Evolutionary conservation across 225 moss, liverwort and hornwort species (phyloP).

Genomic region (Ulota crispa): DNA sequence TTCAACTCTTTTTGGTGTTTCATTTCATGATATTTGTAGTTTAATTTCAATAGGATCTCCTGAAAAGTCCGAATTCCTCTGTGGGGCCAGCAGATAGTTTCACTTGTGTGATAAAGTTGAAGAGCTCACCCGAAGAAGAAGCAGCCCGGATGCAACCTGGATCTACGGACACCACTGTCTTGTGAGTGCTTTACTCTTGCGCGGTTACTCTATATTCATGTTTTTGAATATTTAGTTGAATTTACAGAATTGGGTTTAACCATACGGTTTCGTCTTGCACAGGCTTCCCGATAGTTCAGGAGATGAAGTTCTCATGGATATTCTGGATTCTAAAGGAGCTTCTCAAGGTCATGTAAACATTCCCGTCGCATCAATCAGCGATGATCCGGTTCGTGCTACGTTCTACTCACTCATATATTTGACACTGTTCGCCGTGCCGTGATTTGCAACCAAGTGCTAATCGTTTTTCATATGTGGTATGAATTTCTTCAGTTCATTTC

Average conservation of each 20-base stretch:
- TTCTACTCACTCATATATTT: background rate
- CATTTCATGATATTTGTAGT: background rate
- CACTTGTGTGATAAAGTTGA: slow-evolving; percentile 68
- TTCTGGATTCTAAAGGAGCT: slow-evolving; percentile 64
- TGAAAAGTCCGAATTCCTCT: background rate
- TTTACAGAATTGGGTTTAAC: background rate
- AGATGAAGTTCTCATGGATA: slow-evolving; percentile 88
- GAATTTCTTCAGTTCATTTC: background rate
- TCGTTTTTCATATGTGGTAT: background rate
- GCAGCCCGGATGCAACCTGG: slow-evolving; percentile 75
- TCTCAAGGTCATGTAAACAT: slow-evolving; percentile 74
- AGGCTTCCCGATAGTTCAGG: slow-evolving; percentile 76
- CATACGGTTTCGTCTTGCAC: slow-evolving; percentile 21
- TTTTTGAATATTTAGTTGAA: background rate
- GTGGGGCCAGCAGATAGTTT: slow-evolving; percentile 64
- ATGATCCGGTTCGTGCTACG: slow-evolving; percentile 66
- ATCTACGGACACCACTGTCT: slow-evolving; percentile 57
- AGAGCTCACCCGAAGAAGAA: slow-evolving; percentile 83
- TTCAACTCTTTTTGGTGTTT: background rate
- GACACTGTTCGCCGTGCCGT: background rate
- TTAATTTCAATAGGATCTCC: background rate
- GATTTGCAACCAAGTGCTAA: background rate
- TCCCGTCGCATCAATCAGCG: slow-evolving; percentile 71
- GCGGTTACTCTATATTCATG: background rate
- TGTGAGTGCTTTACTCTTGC: slow-evolving; percentile 47